phyloP scores from a whole-genome alignment of 192 early-diverging fungal species.

The Diversispora epigaea region DNA sequence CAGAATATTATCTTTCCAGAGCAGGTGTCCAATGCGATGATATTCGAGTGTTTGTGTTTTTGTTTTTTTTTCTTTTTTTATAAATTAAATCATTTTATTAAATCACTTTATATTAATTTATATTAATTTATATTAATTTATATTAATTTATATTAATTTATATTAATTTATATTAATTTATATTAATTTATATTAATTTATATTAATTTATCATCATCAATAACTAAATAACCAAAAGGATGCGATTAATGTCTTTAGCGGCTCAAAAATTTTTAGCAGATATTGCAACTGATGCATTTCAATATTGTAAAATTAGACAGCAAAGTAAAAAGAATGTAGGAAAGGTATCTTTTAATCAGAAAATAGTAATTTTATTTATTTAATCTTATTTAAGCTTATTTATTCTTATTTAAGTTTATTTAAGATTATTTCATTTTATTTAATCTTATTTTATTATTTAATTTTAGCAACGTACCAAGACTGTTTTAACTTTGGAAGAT shows the following conservation, averaged over 20 bases:
- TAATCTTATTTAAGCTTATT: neutral
- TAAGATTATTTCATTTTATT: neutral
- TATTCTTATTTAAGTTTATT: neutral
- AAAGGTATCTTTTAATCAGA: constrained; percentile 37
- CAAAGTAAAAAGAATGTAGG: constrained; percentile 53
- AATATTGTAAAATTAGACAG: constrained; percentile 76
- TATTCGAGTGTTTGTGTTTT: constrained; percentile 62
- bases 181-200: no score
- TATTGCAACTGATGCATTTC: constrained; percentile 82
- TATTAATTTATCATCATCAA: neutral
- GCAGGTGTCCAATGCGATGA: constrained; percentile 82
- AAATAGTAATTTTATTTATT: neutral
- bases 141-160: neutral
- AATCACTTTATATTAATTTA: no score
- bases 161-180: neutral
- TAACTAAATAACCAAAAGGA: constrained; percentile 44
- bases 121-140: neutral
- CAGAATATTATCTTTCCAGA: constrained; percentile 83
- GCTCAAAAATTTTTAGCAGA: constrained; percentile 87
- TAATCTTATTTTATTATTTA: neutral
- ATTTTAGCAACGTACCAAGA: constrained; percentile 69
- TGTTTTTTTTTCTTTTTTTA: neutral
- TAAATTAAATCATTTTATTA: neutral
- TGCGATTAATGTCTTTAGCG: constrained; percentile 75
- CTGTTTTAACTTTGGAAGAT: constrained; percentile 92